Percentiles rank a stretch among this genome's conserved stretches.
phyloP scores from a whole-genome alignment of 2,329 filamentous ascomycete genomes.

The Akanthomyces uredinophilus region DNA sequence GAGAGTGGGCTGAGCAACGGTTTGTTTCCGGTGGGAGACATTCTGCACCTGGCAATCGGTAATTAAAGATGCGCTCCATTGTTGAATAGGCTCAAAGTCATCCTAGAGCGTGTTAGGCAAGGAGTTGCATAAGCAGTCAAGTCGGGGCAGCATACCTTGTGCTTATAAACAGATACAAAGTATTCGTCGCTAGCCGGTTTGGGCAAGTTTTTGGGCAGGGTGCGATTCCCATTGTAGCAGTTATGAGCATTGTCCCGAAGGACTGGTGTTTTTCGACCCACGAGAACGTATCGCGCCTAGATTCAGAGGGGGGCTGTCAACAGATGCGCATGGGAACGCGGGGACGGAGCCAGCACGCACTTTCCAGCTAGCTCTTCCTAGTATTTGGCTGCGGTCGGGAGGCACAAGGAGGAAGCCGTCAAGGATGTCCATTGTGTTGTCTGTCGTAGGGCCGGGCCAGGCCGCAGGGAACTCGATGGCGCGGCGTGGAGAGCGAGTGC shows the following conservation, averaged over 20 bases:
- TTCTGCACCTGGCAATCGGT: slow-evolving; percentile 55
- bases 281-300: slow-evolving; percentile 55
- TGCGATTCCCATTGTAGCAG: slow-evolving; percentile 31
- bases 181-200: slow-evolving; percentile 36
- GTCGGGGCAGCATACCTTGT: slow-evolving; percentile 38
- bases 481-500: slow-evolving; percentile 10
- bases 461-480: slow-evolving; percentile 7
- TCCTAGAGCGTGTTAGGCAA: slow-evolving; percentile 33
- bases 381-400: slow-evolving; percentile 46
- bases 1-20: slow-evolving; percentile 54
- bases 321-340: not conserved
- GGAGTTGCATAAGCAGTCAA: too few species aligned
- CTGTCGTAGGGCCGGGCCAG: slow-evolving; percentile 7
- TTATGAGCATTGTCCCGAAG: slow-evolving; percentile 27
- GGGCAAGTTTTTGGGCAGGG: slow-evolving; percentile 32
- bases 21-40: slow-evolving; percentile 57
- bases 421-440: slow-evolving; percentile 31
- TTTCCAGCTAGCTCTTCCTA: slow-evolving; percentile 49
- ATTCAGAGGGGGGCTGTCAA: not conserved
- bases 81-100: slow-evolving; percentile 49
- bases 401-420: slow-evolving; percentile 46
- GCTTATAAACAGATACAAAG: slow-evolving; percentile 52
- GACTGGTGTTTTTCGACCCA: slow-evolving; percentile 36
- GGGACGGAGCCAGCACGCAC: slow-evolving; percentile 28
- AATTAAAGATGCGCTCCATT: slow-evolving; percentile 48